A percentile compares a stretch with the other conserved stretches of the same genome.
Conservation (phyloP, 2,329 filamentous ascomycete species). For the Sclerotinia trifoliorum region DNA sequence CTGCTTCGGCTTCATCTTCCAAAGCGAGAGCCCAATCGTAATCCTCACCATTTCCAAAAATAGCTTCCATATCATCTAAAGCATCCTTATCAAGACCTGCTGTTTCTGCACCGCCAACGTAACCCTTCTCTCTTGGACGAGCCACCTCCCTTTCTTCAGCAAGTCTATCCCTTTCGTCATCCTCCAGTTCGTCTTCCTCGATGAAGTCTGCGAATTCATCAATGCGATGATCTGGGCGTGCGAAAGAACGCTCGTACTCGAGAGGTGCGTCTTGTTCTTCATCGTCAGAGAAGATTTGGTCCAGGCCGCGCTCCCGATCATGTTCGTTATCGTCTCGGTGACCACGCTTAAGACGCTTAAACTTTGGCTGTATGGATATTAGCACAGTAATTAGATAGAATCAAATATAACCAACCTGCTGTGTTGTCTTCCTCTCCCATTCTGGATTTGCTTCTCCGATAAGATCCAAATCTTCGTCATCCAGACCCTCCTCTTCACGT, state of each 20-base stretch:
- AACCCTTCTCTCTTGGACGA: constrained; percentile 69
- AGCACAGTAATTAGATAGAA: constrained; percentile 24
- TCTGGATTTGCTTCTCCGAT: constrained; percentile 81
- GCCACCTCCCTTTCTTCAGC: constrained; percentile 87
- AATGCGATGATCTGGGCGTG: constrained; percentile 52
- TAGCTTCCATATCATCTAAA: constrained; percentile 91
- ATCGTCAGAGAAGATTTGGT: constrained; percentile 94
- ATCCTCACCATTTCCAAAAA: constrained; percentile 93
- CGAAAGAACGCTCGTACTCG: constrained; percentile 42
- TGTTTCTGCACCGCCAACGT: constrained; percentile 70
- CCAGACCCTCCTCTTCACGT: constrained; percentile 78
- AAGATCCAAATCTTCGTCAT: constrained; percentile 93
- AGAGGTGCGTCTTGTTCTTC: constrained; percentile 69
- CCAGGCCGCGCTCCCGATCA: constrained; percentile 68
- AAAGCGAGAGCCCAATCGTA: constrained; percentile 92
- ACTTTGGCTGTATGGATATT: constrained; percentile 65
- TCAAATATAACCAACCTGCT: constrained; percentile 58
- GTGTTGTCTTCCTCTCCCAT: constrained; percentile 62
- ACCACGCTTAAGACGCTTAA: constrained; percentile 94
- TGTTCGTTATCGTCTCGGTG: constrained; percentile 72
- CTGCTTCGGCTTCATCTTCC: constrained; percentile 81
- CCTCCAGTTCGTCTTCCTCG: constrained; percentile 89
- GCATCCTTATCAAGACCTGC: constrained; percentile 88
- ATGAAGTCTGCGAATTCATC: constrained; percentile 96
- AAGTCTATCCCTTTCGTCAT: constrained; percentile 77